Percentiles rank a stretch among this genome's conserved stretches.
These are phyloP conservation scores for Arabidopsis arenosa DNA, from an alignment of 345 rosid species.

Conservation along the genomic window DNA sequence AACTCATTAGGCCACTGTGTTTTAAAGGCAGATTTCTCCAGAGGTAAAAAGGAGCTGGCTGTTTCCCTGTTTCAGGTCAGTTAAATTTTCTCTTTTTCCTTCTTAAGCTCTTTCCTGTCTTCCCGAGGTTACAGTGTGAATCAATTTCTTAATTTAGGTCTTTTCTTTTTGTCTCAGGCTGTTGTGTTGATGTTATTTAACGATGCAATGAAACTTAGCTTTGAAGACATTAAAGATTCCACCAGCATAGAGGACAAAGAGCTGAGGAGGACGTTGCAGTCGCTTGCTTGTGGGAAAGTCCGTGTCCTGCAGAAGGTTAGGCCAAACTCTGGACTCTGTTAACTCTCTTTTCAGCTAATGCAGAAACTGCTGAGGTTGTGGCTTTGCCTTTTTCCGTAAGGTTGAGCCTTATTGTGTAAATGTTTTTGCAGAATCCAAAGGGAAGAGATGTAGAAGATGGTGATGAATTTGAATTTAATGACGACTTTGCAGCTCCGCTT, in stretches of 20 bases:
- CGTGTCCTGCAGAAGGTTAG: conserved; percentile 90
- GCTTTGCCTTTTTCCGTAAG: neutral
- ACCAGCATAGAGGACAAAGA: conserved; percentile 97
- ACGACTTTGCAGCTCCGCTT: conserved; percentile 74
- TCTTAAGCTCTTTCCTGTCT: neutral
- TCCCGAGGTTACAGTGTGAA: neutral
- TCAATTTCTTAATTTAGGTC: conserved; percentile 29
- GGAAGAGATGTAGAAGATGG: conserved; percentile 94
- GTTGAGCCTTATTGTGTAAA: neutral
- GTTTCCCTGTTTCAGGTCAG: conserved; percentile 97
- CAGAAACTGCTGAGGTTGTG: conserved; percentile 2
- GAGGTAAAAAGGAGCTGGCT: conserved; percentile 94
- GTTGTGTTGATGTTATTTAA: conserved; percentile 96
- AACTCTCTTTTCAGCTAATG: conserved; percentile 8
- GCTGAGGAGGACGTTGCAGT: conserved; percentile 89
- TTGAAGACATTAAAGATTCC: conserved; percentile 90
- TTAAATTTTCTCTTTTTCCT: conserved; percentile 16
- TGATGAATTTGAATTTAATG: conserved; percentile 88
- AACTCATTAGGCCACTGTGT: conserved; percentile 97
- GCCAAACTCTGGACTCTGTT: conserved; percentile 1
- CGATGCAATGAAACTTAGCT: conserved; percentile 88
- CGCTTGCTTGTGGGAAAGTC: conserved; percentile 98
- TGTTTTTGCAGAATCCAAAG: conserved; percentile 68
- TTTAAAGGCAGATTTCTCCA: conserved; percentile 84
- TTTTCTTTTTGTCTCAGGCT: conserved; percentile 58